phyloP scores from a whole-genome alignment of 176 grass and related monocot genomes.

The Eleusine coracana region DNA sequence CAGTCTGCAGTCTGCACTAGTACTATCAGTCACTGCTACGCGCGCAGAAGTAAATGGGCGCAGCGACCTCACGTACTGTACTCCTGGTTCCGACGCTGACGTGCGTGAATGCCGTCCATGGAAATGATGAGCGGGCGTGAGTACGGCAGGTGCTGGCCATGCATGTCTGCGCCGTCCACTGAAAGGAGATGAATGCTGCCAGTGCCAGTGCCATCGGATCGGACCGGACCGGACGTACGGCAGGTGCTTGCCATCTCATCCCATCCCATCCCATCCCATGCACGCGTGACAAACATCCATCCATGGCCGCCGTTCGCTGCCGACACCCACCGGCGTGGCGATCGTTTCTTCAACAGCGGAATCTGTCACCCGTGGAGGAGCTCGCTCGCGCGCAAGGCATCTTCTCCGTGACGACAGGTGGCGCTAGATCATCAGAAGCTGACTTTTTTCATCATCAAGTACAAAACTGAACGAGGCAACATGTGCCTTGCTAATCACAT shows the following conservation, averaged over 20 bases:
- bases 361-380: background rate
- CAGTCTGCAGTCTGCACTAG: background rate
- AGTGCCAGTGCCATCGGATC: too few species aligned
- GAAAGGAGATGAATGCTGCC: background rate
- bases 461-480: background rate
- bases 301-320: background rate
- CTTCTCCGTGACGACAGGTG: too few species aligned
- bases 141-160: slow-evolving; percentile 8
- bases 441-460: too few species aligned
- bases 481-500: background rate
- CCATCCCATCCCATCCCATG: background rate
- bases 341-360: background rate
- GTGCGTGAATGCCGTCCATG: slow-evolving; percentile 13
- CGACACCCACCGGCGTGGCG: background rate
- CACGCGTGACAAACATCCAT: background rate
- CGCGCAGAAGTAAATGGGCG: slow-evolving; percentile 15
- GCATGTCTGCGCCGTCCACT: background rate
- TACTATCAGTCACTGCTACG: background rate
- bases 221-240: background rate
- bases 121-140: background rate
- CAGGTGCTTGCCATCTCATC: background rate
- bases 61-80: background rate
- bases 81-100: background rate
- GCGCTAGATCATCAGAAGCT: background rate
- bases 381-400: too few species aligned